Percentiles rank a stretch among this genome's conserved stretches.
Conservation (phyloP, 2,329 filamentous ascomycete genomes). For the Tolypocladium tropicale region DNA sequence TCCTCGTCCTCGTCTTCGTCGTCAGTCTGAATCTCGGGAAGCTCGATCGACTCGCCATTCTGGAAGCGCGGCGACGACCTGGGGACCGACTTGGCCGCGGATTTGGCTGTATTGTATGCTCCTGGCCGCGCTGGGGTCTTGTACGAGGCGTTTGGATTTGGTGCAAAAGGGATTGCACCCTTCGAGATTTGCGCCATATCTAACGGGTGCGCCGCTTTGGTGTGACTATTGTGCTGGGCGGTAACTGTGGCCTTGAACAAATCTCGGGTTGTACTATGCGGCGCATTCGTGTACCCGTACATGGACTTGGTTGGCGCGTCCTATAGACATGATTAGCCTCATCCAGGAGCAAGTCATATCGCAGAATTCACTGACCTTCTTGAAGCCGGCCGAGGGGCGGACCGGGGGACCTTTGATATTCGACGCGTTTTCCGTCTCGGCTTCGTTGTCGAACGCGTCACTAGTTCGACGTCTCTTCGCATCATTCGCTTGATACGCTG, state of each 20-base stretch:
- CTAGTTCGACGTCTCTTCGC: constrained; percentile 72
- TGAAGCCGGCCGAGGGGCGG: constrained; percentile 60
- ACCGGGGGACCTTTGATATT: constrained; percentile 74
- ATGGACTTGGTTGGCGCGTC: constrained; percentile 50
- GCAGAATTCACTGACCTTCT: constrained; percentile 46
- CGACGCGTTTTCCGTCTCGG: constrained; percentile 44
- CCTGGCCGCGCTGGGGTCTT: constrained; percentile 60
- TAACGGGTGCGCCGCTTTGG: constrained; percentile 56
- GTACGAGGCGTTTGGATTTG: constrained; percentile 51
- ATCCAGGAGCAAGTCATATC: neutral
- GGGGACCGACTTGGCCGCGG: constrained; percentile 47
- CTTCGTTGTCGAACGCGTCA: constrained; percentile 57
- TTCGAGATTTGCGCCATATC: constrained; percentile 85
- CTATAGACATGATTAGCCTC: constrained; percentile 31
- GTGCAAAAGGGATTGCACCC: constrained; percentile 81
- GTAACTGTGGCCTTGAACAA: constrained; percentile 58
- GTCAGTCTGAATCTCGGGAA: constrained; percentile 93
- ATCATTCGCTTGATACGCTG: constrained; percentile 59
- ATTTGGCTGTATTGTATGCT: constrained; percentile 33
- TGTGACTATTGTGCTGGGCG: constrained; percentile 55
- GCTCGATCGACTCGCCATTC: constrained; percentile 80
- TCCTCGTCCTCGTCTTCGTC: constrained; percentile 77
- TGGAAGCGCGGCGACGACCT: constrained; percentile 76
- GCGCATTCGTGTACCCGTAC: constrained; percentile 52
- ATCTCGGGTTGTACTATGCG: constrained; percentile 41